Percentiles rank a stretch among this genome's conserved stretches.
These are phyloP conservation scores for Ganoderma boninense DNA, from an alignment of 1,284 basidiomycete species.

Conservation along the genomic window DNA sequence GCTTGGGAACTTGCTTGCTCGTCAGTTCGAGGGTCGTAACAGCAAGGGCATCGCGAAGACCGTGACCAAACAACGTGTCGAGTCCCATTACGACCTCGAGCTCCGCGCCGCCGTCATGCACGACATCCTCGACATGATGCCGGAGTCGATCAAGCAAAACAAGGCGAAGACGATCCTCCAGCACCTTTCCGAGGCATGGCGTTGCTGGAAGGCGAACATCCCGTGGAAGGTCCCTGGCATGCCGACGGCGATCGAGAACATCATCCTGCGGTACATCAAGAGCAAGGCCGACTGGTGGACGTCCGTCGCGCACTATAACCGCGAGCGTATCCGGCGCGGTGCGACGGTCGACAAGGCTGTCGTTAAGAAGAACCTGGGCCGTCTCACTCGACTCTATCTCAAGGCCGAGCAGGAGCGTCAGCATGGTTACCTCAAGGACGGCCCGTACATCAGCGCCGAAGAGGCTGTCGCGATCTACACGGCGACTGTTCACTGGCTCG, in stretches of 20 bases:
- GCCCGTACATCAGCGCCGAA: constrained; percentile 96
- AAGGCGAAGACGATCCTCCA: constrained; percentile 99
- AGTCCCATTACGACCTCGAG: constrained; percentile 98
- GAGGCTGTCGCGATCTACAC: constrained; percentile 98
- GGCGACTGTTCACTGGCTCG: constrained; percentile 97
- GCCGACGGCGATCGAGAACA: constrained; percentile 99
- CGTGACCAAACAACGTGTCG: constrained; percentile 98
- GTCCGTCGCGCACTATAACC: constrained; percentile 94
- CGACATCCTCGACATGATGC: constrained; percentile 99
- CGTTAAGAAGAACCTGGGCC: constrained; percentile 94
- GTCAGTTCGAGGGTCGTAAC: constrained; percentile 98
- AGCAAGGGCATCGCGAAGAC: constrained; percentile 96
- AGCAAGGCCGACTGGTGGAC: constrained; percentile 99
- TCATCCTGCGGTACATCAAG: constrained; percentile 99
- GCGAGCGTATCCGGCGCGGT: constrained; percentile 93
- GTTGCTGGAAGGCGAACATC: constrained; percentile 99
- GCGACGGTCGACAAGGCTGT: constrained; percentile 99
- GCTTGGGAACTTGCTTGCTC: constrained; percentile 96
- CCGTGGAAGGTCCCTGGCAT: constrained; percentile 98
- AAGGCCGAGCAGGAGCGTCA: constrained; percentile 99
- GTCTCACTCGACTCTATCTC: constrained; percentile 91
- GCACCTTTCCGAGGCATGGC: constrained; percentile 97
- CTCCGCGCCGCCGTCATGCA: constrained; percentile 99
- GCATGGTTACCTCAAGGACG: constrained; percentile 97
- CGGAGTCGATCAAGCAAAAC: constrained; percentile 98